These are phyloP conservation scores for Hymenoscyphus scutula DNA, from an alignment of 2,329 filamentous ascomycete genomes.

Conservation along the genomic window DNA sequence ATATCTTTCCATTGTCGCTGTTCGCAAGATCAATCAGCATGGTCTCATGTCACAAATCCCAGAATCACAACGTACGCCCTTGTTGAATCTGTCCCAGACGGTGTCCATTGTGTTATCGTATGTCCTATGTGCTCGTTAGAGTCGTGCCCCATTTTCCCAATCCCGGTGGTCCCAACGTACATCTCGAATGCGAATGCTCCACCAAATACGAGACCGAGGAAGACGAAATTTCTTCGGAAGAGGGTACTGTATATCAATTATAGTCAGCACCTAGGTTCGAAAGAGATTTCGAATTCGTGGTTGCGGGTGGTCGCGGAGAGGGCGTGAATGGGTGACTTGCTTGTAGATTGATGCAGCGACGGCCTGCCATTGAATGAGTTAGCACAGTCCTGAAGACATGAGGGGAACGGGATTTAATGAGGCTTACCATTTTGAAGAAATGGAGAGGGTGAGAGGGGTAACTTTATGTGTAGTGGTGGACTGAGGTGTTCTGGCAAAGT, in stretches of 20 bases:
- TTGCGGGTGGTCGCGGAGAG: neutral
- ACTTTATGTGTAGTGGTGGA: neutral
- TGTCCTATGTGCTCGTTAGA: constrained; percentile 52
- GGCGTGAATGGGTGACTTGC: constrained; percentile 30
- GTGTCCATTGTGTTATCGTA: constrained; percentile 81
- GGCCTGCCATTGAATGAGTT: constrained; percentile 33
- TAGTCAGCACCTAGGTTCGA: constrained; percentile 18
- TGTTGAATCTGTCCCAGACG: constrained; percentile 89
- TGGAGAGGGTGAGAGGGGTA: constrained; percentile 14
- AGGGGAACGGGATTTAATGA: neutral
- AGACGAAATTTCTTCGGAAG: constrained; percentile 83
- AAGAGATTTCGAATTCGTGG: neutral
- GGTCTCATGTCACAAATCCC: neutral
- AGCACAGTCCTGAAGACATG: constrained; percentile 14
- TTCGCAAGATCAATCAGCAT: constrained; percentile 33
- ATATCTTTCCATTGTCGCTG: constrained; percentile 99
- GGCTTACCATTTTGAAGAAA: constrained; percentile 35
- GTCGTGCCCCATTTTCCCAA: constrained; percentile 15
- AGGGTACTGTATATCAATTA: constrained; percentile 58
- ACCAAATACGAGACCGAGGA: constrained; percentile 82
- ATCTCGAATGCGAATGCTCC: constrained; percentile 90
- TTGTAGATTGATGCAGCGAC: constrained; percentile 34
- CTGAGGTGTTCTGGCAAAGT: neutral
- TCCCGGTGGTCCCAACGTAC: constrained; percentile 53
- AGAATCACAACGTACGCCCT: constrained; percentile 66